phyloP scores from a whole-genome alignment of 345 rosid genomes.

The Clarkia xantiana region DNA sequence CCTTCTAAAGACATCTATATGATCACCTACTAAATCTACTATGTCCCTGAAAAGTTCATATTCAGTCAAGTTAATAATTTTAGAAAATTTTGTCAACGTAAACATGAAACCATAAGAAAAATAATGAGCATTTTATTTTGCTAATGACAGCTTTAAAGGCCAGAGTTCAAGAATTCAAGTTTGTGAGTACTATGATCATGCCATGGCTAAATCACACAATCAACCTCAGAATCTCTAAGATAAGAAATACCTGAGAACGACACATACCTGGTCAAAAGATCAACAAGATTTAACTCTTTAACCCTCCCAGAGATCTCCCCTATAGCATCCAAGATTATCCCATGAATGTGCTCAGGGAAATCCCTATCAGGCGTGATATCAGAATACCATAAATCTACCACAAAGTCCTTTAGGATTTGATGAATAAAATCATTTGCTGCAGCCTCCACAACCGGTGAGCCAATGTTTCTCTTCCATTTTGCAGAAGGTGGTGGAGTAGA shows the following conservation, averaged over 20 bases:
- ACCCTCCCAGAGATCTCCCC: conserved; percentile 79
- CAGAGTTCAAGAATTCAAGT: background rate
- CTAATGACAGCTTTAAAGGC: conserved; percentile 4
- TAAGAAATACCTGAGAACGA: background rate
- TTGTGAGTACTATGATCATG: no score
- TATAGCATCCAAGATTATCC: conserved; percentile 75
- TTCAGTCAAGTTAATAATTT: no score
- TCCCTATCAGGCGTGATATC: conserved; percentile 87
- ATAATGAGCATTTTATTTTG: no score
- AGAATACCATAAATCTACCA: conserved; percentile 77
- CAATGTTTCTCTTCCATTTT: conserved; percentile 78
- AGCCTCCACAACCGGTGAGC: conserved; percentile 71
- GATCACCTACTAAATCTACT: conserved; percentile 81
- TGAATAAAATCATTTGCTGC: conserved; percentile 59
- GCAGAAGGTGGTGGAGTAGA: conserved; percentile 31
- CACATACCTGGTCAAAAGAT: conserved; percentile 61
- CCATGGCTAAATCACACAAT: background rate
- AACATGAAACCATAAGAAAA: no score
- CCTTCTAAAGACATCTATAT: conserved; percentile 84
- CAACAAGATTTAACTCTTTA: conserved; percentile 74
- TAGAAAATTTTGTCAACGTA: no score
- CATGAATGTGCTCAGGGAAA: conserved; percentile 68
- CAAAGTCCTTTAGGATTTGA: conserved; percentile 75
- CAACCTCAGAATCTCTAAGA: no score
- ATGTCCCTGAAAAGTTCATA: conserved; percentile 56